Base-by-base conservation (phyloP, 352 stramenopile genomes). In the Pythium chondricola region DNA sequence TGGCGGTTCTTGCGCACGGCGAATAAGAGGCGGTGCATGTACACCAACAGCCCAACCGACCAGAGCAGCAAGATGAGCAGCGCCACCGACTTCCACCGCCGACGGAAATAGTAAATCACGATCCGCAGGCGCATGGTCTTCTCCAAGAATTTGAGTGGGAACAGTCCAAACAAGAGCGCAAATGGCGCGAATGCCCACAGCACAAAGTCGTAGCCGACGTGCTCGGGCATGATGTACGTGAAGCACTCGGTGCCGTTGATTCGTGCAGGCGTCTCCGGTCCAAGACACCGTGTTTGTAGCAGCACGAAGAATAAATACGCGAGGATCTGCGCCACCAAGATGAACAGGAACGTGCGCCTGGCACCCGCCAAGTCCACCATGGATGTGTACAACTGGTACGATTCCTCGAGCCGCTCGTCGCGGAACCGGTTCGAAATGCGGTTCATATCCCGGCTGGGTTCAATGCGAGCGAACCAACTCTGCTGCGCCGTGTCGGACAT, bases 311-410 rank as follows among this genome's bases (percentile, higher is more conserved):
- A 49, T 25, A 87, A 49, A 53, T 80, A 88, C 3, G 59, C 75
- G 6, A 65, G 59, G 22, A 77, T 35, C 61, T 92, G 69, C 35
- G 72, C 74, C 0, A 64, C 43, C 24, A 89, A 58, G 38, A 88
- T 63, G 24, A 78, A 69, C 38, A 89, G 50, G 61, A 87, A 67
- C 36, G 88, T 65, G 51, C 70, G 63, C 4, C 75, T 43, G 14
- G 74, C 74, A 10, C 80, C 65, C 3, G 71, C 63, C 43, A 92
- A 78, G 43, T 85, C 75, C 38, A 61, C 61, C 36, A 65, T 88
- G n/a, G 77, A 92, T 27, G 74, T 83, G 52, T 86, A 82, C 3
- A 92, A 52, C 43, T 92, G 80, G 48, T 88, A 92, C 36, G 77
- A 88, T 40, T 87, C 71, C 57, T 92, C 80, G 33, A 84, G 58